These are phyloP conservation scores for Ogataea thermomethanolica DNA, from an alignment of 805 yeast genomes.

Conservation along the genomic window DNA sequence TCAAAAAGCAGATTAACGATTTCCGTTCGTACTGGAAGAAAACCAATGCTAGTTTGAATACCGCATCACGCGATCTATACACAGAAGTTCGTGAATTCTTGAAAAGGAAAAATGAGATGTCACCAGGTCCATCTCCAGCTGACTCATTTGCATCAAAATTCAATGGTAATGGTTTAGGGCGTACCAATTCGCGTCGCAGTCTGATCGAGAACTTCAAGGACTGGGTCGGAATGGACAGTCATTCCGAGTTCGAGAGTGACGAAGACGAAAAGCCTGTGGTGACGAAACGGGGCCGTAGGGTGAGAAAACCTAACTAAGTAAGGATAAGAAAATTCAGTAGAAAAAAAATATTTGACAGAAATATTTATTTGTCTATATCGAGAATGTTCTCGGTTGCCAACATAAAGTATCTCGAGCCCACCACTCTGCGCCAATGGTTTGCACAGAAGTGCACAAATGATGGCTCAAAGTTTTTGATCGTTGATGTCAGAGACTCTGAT, in stretches of 20 bases:
- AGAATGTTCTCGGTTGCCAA: constrained; percentile 35
- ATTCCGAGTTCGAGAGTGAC: constrained; percentile 24
- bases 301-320: constrained; percentile 5
- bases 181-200: constrained; percentile 23
- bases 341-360: constrained; percentile 3
- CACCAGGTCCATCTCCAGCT: constrained; percentile 45
- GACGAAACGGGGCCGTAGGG: constrained; percentile 8
- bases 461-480: constrained; percentile 45
- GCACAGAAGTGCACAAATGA: constrained; percentile 36
- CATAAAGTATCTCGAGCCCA: constrained; percentile 45
- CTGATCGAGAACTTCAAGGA: constrained; percentile 35
- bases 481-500: constrained; percentile 88
- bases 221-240: constrained; percentile 33
- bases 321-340: constrained; percentile 2
- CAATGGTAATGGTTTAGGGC: constrained; percentile 49
- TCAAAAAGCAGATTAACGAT: constrained; percentile 84
- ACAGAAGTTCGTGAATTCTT: constrained; percentile 78
- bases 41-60: constrained; percentile 63
- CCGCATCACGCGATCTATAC: constrained; percentile 77
- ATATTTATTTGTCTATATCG: not conserved
- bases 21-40: constrained; percentile 83
- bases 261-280: constrained; percentile 15
- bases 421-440: constrained; percentile 46
- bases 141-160: constrained; percentile 64
- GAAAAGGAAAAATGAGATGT: constrained; percentile 29